A percentile compares a stretch with the other conserved stretches of the same genome.
These are phyloP conservation scores for Fusarium mangiferae DNA, from an alignment of 2,329 filamentous ascomycete genomes.

Conservation along the genomic window DNA sequence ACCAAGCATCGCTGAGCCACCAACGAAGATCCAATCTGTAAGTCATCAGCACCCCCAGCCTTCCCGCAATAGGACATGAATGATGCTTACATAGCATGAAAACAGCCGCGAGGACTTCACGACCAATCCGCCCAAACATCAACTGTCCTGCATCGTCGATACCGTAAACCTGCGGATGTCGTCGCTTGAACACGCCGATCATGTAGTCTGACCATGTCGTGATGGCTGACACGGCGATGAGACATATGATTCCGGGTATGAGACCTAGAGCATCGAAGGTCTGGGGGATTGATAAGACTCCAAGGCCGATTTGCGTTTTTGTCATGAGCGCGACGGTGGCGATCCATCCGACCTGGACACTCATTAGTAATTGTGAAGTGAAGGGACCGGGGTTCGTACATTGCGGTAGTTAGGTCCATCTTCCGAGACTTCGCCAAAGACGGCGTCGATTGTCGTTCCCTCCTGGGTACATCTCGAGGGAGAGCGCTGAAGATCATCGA, in stretches of 20 bases:
- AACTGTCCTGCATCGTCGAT: conserved; percentile 63
- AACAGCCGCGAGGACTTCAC: conserved; percentile 52
- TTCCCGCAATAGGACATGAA: no score
- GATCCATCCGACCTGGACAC: conserved; percentile 52
- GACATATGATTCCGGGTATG: conserved; percentile 57
- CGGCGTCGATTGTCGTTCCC: conserved; percentile 11
- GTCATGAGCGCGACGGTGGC: conserved; percentile 58
- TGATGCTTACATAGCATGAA: conserved; percentile 49
- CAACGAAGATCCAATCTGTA: conserved; percentile 29
- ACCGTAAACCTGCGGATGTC: conserved; percentile 62
- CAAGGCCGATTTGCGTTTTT: conserved; percentile 58
- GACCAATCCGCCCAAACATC: conserved; percentile 59
- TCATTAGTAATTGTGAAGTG: background rate
- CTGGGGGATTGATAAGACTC: conserved; percentile 60
- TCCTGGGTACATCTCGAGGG: background rate
- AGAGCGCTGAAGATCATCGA: conserved; percentile 1
- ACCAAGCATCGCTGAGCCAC: conserved; percentile 42
- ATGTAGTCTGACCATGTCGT: conserved; percentile 48
- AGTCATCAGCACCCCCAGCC: background rate
- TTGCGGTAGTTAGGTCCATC: conserved; percentile 23
- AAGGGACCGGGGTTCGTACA: background rate
- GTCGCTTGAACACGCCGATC: conserved; percentile 61
- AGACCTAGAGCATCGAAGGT: conserved; percentile 58
- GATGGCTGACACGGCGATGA: conserved; percentile 54
- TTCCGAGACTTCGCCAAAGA: conserved; percentile 18